Evolutionary conservation across 352 stramenopile species (phyloP), one percentile per base, ranked within the genome.

Genomic region (Globisporangium spiculum): DNA sequence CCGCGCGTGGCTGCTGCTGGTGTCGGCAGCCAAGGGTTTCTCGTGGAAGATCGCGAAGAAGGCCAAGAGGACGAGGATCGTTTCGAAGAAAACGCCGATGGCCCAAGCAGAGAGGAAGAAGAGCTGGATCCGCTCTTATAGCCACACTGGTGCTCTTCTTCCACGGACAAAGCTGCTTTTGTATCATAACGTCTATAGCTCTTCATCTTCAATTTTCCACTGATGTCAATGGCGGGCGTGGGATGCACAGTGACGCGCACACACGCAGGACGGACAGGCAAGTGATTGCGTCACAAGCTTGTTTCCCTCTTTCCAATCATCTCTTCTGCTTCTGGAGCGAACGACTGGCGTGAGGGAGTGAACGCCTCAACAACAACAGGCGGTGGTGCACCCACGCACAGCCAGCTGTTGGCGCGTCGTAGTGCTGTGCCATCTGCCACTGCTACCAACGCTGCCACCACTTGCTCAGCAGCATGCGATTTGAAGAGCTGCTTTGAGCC

Each of bases 71-170:
- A 50, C 44, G 18, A 50, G 4, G 38, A 38, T 38, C 32, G 7
- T 38, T 38, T 7, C 32, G 32, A 32, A 20, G 48, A 34, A 16
- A 27, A 52, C 6, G 36, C 9, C 26, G 20, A 36, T 27, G 36
- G 34, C 4, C 24, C 52, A 30, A 50, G 34, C 36, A 27, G 4
- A 55, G 62, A 36, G 18, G 60, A 66, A 14, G 52, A 61, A 24
- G 50, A 60, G n/a, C 8, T 34, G n/a, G 36, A 60, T 24, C 50
- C 22, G 27, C 34, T 60, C 34, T 60, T 58, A 55, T 61, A 60
- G 30, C n/a, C 32, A 56, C 9, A 44, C 18, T 7, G 6, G 41
- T 20, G 16, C 16, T 18, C 18, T 50, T 12, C n/a, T 22, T 52
- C 44, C 44, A 24, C 1, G 18, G 44, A 52, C 10, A 4, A 10